A percentile compares a stretch with the other conserved stretches of the same genome.
Evolutionary conservation across 2,329 filamentous ascomycete genomes (phyloP).

Genomic region (Penicillium sp.): DNA sequence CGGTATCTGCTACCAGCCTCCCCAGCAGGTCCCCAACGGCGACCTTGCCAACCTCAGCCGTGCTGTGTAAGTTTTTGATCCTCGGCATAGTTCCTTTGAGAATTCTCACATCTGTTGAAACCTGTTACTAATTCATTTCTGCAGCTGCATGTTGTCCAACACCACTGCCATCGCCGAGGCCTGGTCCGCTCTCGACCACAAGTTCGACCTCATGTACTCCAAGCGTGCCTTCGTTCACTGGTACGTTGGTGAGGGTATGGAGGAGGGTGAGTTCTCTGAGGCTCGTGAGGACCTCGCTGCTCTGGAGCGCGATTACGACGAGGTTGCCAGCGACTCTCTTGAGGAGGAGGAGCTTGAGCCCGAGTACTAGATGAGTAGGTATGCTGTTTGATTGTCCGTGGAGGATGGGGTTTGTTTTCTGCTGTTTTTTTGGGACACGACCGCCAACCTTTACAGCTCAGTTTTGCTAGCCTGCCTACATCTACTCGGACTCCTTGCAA

Average conservation of each 20-base stretch:
- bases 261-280: constrained; percentile 99
- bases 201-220: constrained; percentile 99
- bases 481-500: constrained; percentile 38
- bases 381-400: constrained; percentile 27
- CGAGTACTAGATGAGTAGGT: constrained; percentile 73
- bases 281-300: constrained; percentile 97
- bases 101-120: constrained; percentile 15
- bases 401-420: constrained; percentile 27
- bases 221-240: constrained; percentile 99
- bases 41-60: constrained; percentile 98
- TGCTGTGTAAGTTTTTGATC: constrained; percentile 74
- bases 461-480: constrained; percentile 32
- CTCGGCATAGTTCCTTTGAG: background rate
- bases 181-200: constrained; percentile 93
- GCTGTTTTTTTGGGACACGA: constrained; percentile 29
- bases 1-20: constrained; percentile 99
- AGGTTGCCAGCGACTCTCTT: constrained; percentile 92
- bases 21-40: constrained; percentile 92
- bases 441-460: constrained; percentile 28
- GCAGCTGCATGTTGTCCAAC: constrained; percentile 88
- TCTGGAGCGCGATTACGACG: constrained; percentile 97
- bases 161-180: constrained; percentile 98
- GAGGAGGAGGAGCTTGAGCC: constrained; percentile 83
- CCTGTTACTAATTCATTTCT: constrained; percentile 17
- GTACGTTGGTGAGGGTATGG: constrained; percentile 99